Evolutionary conservation across 345 rosid genomes (phyloP).

Genomic region (Draba incana): DNA sequence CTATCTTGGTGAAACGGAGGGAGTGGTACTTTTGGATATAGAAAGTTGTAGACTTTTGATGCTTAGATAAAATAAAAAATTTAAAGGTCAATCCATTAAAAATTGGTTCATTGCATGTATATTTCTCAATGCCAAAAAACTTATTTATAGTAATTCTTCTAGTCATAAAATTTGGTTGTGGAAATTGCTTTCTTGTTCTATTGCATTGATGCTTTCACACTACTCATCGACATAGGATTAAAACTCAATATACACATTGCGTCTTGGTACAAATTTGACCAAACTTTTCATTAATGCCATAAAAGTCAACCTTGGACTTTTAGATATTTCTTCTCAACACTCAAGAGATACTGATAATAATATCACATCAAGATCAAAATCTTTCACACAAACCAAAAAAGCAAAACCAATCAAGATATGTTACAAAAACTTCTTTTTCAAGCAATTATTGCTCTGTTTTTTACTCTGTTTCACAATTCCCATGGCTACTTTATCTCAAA

Average conservation of each 20-base stretch:
- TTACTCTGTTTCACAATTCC: slow-evolving; percentile 25
- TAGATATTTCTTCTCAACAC: slow-evolving; percentile 12
- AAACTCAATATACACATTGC: neutral
- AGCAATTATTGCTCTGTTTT: slow-evolving; percentile 32
- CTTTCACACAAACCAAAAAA: slow-evolving; percentile 7
- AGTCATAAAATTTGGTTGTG: neutral
- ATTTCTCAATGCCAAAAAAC: neutral
- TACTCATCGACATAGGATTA: neutral
- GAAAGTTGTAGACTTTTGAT: too few relatives aligned
- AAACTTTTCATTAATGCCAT: neutral
- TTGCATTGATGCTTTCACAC: slow-evolving; percentile 17
- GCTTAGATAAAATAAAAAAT: too few relatives aligned
- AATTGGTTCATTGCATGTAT: neutral
- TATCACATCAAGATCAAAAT: slow-evolving; percentile 1
- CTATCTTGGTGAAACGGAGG: too few relatives aligned
- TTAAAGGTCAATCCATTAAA: too few relatives aligned
- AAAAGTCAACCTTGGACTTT: slow-evolving; percentile 29
- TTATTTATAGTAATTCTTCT: neutral
- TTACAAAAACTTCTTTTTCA: slow-evolving; percentile 1
- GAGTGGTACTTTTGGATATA: too few relatives aligned
- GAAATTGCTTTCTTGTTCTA: neutral
- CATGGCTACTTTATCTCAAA: slow-evolving; percentile 23
- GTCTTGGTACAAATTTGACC: slow-evolving; percentile 29
- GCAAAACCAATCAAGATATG: slow-evolving; percentile 20
- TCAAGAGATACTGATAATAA: neutral